Evolutionary conservation across 305 asterid genomes (phyloP).

Genomic region (Fraxinus platypoda): DNA sequence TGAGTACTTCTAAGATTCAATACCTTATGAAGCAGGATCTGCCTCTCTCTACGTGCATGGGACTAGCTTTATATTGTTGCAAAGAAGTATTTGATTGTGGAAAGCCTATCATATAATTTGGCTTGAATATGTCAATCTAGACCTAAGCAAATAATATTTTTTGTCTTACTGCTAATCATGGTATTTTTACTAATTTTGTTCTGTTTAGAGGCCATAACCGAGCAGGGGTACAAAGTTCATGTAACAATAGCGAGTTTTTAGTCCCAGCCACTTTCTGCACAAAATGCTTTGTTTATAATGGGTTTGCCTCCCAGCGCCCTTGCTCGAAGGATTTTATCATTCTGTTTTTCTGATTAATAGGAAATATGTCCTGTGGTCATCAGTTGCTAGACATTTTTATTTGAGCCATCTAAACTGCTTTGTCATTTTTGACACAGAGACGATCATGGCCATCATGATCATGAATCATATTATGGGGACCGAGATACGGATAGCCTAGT

Average conservation of each 20-base stretch:
- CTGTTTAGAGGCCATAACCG: neutral
- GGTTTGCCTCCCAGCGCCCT: neutral
- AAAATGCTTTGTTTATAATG: neutral
- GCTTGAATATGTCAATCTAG: neutral
- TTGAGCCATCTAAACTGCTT: neutral
- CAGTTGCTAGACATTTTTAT: neutral
- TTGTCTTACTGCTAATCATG: neutral
- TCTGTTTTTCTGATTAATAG: neutral
- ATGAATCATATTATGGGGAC: slow-evolving; percentile 97
- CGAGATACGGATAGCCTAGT: slow-evolving; percentile 83
- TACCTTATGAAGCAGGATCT: neutral
- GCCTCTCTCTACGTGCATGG: neutral
- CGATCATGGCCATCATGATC: slow-evolving; percentile 85
- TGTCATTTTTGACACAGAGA: slow-evolving; percentile 49
- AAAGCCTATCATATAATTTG: neutral
- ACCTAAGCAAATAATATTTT: neutral
- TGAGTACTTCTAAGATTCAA: neutral
- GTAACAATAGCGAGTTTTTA: neutral
- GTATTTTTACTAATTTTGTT: neutral
- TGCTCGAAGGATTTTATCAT: neutral
- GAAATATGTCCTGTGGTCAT: neutral
- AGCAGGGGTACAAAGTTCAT: neutral
- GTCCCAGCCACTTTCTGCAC: neutral
- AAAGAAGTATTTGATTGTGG: neutral
- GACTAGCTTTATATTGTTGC: neutral